These are phyloP conservation scores for Coemansia sp. DNA, from an alignment of 192 early-diverging fungal genomes.

Conservation along the genomic window DNA sequence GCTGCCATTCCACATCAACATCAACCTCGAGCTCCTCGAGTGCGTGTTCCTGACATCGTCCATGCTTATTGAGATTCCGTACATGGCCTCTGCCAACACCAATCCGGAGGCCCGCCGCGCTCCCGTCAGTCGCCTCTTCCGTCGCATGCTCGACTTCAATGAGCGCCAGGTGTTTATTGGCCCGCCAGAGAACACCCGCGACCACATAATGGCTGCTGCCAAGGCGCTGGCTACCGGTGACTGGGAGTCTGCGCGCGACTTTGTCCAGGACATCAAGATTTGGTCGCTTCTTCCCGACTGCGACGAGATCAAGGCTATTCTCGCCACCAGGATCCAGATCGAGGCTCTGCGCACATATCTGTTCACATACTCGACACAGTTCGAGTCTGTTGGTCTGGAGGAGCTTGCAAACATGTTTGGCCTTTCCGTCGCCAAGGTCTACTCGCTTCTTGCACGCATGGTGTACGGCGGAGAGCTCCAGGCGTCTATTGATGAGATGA, in stretches of 20 bases:
- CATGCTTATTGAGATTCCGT: constrained; percentile 98
- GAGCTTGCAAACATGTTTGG: constrained; percentile 89
- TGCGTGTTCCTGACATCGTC: constrained; percentile 93
- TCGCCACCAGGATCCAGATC: constrained; percentile 89
- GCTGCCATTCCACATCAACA: constrained; percentile 99
- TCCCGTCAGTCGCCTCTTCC: constrained; percentile 88
- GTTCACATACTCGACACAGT: constrained; percentile 89
- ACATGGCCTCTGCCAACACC: constrained; percentile 77
- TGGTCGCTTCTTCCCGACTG: constrained; percentile 86
- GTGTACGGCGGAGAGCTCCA: constrained; percentile 90
- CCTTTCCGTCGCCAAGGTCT: constrained; percentile 64
- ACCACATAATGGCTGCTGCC: constrained; percentile 97
- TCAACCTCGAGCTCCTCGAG: constrained; percentile 98
- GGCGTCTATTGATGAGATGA: constrained; percentile 85
- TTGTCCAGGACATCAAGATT: constrained; percentile 89
- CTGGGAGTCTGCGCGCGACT: constrained; percentile 86
- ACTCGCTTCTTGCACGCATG: constrained; percentile 87
- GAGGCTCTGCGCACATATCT: constrained; percentile 96
- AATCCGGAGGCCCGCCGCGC: constrained; percentile 63
- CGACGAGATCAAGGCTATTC: constrained; percentile 88
- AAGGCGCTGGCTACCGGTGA: constrained; percentile 89
- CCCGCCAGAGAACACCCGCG: constrained; percentile 98
- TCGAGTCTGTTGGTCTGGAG: constrained; percentile 82
- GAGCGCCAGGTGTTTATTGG: constrained; percentile 95
- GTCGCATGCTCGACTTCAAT: constrained; percentile 90